These are phyloP conservation scores for Chlorophyllum brunneum DNA, from an alignment of 768 basidiomycete genomes.

Conservation along the genomic window DNA sequence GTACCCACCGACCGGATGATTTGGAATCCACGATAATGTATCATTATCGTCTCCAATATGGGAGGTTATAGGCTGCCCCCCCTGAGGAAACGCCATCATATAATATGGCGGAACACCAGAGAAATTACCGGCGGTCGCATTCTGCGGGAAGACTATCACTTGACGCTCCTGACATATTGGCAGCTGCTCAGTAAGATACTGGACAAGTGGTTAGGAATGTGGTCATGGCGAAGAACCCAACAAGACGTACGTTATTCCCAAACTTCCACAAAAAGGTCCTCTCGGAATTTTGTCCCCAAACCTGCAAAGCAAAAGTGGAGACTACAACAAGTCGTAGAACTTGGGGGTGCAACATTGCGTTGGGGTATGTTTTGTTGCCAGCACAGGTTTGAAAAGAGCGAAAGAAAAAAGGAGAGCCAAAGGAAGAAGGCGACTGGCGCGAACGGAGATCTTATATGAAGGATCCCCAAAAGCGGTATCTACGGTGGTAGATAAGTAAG, in stretches of 20 bases:
- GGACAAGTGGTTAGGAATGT: background rate
- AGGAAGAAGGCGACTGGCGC: slow-evolving; percentile 1
- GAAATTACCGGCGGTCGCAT: slow-evolving; percentile 9
- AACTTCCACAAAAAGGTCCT: slow-evolving; percentile 32
- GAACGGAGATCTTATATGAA: slow-evolving; percentile 3
- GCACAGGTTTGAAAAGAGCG: background rate
- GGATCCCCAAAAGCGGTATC: slow-evolving; percentile 6
- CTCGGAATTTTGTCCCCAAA: slow-evolving; percentile 13
- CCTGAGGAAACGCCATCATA: slow-evolving; percentile 37
- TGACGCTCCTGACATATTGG: slow-evolving; percentile 1
- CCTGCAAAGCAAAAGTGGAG: slow-evolving; percentile 2
- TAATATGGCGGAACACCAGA: slow-evolving; percentile 33
- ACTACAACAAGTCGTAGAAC: background rate
- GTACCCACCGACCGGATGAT: slow-evolving; percentile 37
- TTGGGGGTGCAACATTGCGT: background rate
- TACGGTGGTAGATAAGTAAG: slow-evolving; percentile 10
- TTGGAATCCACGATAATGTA: slow-evolving; percentile 33
- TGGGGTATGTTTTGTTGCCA: background rate
- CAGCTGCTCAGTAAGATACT: slow-evolving; percentile 4
- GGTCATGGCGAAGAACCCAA: background rate
- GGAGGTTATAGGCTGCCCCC: slow-evolving; percentile 29
- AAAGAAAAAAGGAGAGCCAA: background rate
- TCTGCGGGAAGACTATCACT: slow-evolving; percentile 4
- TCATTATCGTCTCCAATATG: slow-evolving; percentile 29
- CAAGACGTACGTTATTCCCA: slow-evolving; percentile 21